Percentiles rank a stretch among this genome's conserved stretches.
These are phyloP conservation scores for Pseudogymnoascus sp. DNA, from an alignment of 2,329 filamentous ascomycete species.

Conservation along the genomic window DNA sequence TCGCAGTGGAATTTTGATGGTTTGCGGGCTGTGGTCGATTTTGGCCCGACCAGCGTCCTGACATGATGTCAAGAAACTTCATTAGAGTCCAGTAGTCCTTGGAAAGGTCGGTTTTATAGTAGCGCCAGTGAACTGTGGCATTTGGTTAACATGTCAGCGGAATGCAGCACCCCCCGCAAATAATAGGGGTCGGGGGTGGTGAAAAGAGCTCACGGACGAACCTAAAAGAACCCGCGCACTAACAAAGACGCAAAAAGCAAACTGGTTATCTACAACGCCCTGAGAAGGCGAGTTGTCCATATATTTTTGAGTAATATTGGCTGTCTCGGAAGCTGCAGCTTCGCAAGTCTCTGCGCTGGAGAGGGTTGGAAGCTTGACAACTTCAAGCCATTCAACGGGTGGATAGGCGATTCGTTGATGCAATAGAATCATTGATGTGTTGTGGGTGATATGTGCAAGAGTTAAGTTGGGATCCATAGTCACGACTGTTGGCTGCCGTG, in stretches of 20 bases:
- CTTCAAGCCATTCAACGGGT: conserved; percentile 18
- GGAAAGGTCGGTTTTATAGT: conserved; percentile 18
- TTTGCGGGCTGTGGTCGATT: conserved; percentile 7
- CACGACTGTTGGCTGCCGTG: conserved; percentile 21
- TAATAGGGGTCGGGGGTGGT: not conserved
- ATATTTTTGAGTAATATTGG: conserved; percentile 28
- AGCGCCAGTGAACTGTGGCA: conserved; percentile 21
- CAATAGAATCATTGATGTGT: conserved; percentile 30
- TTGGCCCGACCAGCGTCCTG: conserved; percentile 18
- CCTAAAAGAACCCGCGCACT: conserved; percentile 25
- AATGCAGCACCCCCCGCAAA: not conserved
- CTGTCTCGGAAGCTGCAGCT: conserved; percentile 26
- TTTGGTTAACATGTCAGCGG: not conserved
- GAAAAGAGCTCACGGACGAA: conserved; percentile 11
- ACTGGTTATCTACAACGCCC: conserved; percentile 22
- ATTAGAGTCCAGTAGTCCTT: conserved; percentile 23
- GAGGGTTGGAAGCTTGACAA: conserved; percentile 23
- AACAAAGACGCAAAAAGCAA: conserved; percentile 28
- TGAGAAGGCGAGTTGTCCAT: conserved; percentile 21
- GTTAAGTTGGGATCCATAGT: conserved; percentile 32
- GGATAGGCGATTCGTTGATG: conserved; percentile 31
- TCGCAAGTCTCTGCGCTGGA: conserved; percentile 29
- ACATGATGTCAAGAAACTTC: conserved; percentile 22
- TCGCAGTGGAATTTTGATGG: conserved; percentile 15
- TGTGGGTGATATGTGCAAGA: conserved; percentile 31